Evolutionary conservation across 163 green algal species (phyloP).

Genomic region (Chlorella variabilis): DNA sequence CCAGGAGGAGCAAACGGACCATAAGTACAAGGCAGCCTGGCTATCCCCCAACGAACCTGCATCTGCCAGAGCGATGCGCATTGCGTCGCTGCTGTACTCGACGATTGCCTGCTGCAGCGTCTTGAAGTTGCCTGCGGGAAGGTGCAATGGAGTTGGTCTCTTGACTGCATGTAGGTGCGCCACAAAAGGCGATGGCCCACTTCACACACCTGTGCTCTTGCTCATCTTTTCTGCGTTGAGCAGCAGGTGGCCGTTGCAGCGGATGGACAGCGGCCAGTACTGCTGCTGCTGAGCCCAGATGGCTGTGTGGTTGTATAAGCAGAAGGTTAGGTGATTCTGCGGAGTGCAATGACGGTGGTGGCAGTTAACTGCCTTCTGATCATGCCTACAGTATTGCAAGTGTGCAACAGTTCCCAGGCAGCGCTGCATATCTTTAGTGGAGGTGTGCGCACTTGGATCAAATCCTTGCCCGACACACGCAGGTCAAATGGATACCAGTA

Average conservation of each 20-base stretch:
- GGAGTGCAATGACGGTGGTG: neutral
- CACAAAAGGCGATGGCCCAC: neutral
- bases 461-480: conserved; percentile 95
- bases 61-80: conserved; percentile 92
- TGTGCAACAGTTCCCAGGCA: no score
- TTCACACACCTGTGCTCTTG: conserved; percentile 94
- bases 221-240: conserved; percentile 99
- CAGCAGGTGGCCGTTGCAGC: conserved; percentile 98
- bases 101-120: conserved; percentile 87
- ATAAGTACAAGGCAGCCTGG: neutral
- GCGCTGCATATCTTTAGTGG: no score
- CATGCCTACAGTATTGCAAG: no score
- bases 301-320: conserved; percentile 98
- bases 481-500: conserved; percentile 99
- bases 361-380: neutral
- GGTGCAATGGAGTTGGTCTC: neutral
- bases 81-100: conserved; percentile 74
- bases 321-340: conserved; percentile 99
- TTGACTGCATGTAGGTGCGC: no score
- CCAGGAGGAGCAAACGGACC: neutral
- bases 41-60: conserved; percentile 65
- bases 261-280: conserved; percentile 86
- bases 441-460: conserved; percentile 72
- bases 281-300: conserved; percentile 78
- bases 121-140: conserved; percentile 85